Conservation (phyloP, 805 yeast species). For the Candida krabiensis region DNA sequence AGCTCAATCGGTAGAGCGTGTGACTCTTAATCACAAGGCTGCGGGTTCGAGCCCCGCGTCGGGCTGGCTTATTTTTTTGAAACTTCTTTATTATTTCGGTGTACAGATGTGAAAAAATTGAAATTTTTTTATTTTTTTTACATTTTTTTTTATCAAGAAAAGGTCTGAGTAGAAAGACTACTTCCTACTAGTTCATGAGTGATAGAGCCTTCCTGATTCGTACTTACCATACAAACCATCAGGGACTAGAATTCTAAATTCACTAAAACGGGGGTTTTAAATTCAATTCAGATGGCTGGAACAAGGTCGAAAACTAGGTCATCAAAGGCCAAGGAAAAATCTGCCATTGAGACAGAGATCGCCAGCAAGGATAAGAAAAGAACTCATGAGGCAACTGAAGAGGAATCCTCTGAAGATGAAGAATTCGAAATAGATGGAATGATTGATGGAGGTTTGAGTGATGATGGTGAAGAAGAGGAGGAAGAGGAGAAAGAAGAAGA, state of each 20-base stretch:
- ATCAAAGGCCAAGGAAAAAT: background rate
- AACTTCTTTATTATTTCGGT: background rate
- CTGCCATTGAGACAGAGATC: constrained; percentile 1
- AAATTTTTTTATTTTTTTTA: too few species aligned
- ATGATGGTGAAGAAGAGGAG: constrained; percentile 29
- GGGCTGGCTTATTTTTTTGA: constrained; percentile 24
- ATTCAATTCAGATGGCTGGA: too few species aligned
- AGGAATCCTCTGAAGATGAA: constrained; percentile 22
- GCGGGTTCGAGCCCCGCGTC: constrained; percentile 31
- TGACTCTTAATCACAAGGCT: constrained; percentile 30
- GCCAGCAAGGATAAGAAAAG: constrained; percentile 11
- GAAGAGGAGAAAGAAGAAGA: constrained; percentile 24
- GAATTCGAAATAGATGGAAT: constrained; percentile 34
- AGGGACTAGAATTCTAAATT: background rate
- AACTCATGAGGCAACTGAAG: constrained; percentile 12
- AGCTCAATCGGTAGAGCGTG: constrained; percentile 31
- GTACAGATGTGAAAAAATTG: background rate
- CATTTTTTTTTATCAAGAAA: constrained; percentile 1
- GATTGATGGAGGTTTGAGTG: constrained; percentile 44
- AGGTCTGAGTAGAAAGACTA: too few species aligned
- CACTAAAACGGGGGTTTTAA: constrained; percentile 1
- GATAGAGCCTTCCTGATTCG: background rate
- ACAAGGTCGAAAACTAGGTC: background rate
- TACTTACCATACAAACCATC: background rate
- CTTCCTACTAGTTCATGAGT: too few species aligned